Evolutionary conservation across 2,329 filamentous ascomycete genomes (phyloP).

Genomic region (Bisporella sp.): DNA sequence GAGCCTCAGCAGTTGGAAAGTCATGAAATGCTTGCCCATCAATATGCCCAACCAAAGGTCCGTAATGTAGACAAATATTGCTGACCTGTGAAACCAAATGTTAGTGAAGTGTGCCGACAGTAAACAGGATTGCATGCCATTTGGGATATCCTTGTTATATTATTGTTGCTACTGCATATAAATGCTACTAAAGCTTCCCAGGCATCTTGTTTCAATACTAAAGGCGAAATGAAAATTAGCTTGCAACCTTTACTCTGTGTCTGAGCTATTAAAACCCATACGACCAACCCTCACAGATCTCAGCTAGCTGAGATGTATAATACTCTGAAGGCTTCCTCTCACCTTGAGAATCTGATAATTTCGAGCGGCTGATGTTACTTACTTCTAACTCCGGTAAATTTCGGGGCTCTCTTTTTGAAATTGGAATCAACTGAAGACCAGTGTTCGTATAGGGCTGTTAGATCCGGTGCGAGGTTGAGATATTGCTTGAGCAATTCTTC

Average conservation of each 20-base stretch:
- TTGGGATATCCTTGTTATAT: conserved; percentile 88
- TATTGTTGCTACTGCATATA: conserved; percentile 99
- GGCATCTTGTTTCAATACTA: conserved; percentile 77
- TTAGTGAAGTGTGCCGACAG: neutral
- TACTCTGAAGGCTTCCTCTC: no score
- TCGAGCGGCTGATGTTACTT: no score
- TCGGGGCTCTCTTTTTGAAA: conserved; percentile 79
- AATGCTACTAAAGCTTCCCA: conserved; percentile 94
- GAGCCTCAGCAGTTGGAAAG: conserved; percentile 69
- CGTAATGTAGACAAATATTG: conserved; percentile 84
- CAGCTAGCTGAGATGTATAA: no score
- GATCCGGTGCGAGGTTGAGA: conserved; percentile 75
- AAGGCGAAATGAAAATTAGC: no score
- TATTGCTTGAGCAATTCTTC: conserved; percentile 73
- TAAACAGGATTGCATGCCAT: conserved; percentile 55
- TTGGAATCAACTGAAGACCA: conserved; percentile 85
- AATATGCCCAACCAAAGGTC: conserved; percentile 64
- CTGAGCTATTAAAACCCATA: no score
- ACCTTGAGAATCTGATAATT: no score
- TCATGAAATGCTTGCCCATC: conserved; percentile 72
- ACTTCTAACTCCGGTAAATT: conserved; percentile 81
- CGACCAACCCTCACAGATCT: no score
- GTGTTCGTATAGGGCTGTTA: conserved; percentile 70
- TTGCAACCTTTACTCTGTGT: no score
- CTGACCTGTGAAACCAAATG: conserved; percentile 47